Evolutionary conservation across 2,329 filamentous ascomycete species (phyloP), one percentile per base, ranked within the genome.

Genomic region (Aspergillus terreus): DNA sequence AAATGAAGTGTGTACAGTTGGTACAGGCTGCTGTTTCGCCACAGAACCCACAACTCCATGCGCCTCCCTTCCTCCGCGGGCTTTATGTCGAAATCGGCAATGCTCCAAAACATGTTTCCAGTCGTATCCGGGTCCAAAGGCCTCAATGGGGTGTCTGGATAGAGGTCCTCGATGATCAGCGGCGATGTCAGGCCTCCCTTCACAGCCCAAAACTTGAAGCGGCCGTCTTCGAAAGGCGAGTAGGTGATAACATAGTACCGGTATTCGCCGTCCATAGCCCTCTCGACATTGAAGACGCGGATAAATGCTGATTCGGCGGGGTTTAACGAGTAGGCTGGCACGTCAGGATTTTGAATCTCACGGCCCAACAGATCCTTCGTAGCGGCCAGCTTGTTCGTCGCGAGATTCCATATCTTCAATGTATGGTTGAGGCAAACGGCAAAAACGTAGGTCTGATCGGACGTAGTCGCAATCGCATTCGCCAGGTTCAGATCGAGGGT

Each of bases 121-220:
- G 84, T 87, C 59, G 71, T 77, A 74, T 69, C 80, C 58, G 64
- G 81, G 65, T 68, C 82, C 57, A 83, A 85, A 1, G 91, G 88
- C 23, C 86, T 78, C 30, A 94, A 76, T 11, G 79, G 76, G 6
- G 75, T 65, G 10, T 80, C 77, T 0, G 87, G 81, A 59, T 88
- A 91, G 19, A 90, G 74, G 60, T 95, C 90, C 56, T 84, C 81
- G 12, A 95, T 77, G 7, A 84, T 78, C 17, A 90, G 68, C 2
- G 58, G 72, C 58, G 60, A 74, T 57, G 61, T 87, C 78, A 60
- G 81, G n/a, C 71, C 81, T 48, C 85, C 82, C 58, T 85, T 82
- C 15, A 87, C 82, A 48, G 82, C 82, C 90, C 92, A 99, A 66
- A 99, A 92, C 69, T 96, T 97, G 79, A 99, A 97, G 66, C 92